phyloP scores from a whole-genome alignment of 2,329 filamentous ascomycete genomes.

The Kalaharituber pfeilii region DNA sequence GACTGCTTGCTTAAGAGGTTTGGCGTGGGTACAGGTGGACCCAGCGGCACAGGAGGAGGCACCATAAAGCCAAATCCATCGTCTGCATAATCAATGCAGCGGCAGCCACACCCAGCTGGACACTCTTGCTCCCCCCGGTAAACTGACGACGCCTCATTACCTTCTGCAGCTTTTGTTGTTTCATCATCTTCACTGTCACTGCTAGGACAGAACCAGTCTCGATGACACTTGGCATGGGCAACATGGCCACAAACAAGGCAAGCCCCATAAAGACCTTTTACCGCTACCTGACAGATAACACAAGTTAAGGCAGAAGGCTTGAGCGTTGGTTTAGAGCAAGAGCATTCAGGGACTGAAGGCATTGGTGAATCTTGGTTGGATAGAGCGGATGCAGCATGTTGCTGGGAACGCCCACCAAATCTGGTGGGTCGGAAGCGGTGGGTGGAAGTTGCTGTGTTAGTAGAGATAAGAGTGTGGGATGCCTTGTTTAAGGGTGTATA shows the following conservation, averaged over 20 bases:
- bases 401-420: neutral
- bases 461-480: neutral
- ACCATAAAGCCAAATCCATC: conserved; percentile 13
- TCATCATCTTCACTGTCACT: neutral
- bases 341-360: conserved; percentile 13
- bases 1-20: neutral
- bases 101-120: conserved; percentile 18
- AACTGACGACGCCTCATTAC: too few species aligned
- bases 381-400: neutral
- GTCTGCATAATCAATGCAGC: conserved; percentile 11
- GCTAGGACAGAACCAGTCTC: conserved; percentile 19
- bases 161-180: too few species aligned
- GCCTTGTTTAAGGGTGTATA: neutral
- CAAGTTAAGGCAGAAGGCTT: conserved; percentile 20
- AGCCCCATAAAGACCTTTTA: conserved; percentile 23
- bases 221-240: conserved; percentile 22
- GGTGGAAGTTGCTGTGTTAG: neutral
- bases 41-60: conserved; percentile 3
- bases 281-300: conserved; percentile 22
- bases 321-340: conserved; percentile 17
- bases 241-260: conserved; percentile 24
- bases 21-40: conserved; percentile 5
- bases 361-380: neutral
- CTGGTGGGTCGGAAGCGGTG: neutral
- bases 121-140: conserved; percentile 6